phyloP scores from a whole-genome alignment of 1,139 yeast species.

The Yamadazyma dendronema region DNA sequence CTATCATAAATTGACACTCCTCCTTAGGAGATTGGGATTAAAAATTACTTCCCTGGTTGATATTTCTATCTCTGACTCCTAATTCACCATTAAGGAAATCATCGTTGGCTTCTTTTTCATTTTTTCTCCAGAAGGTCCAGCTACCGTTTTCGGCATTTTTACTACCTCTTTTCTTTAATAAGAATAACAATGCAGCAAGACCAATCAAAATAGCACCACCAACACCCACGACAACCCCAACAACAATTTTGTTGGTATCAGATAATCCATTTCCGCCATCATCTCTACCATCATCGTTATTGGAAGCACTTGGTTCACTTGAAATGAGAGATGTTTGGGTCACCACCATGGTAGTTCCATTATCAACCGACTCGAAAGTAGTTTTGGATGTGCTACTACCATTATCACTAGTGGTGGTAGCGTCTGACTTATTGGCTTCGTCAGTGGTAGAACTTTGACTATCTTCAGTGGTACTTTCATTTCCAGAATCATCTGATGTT shows the following conservation, averaged over 20 bases:
- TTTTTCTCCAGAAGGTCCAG: constrained; percentile 55
- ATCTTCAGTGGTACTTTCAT: background rate
- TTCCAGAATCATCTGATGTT: too few species aligned
- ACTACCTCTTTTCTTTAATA: constrained; percentile 33
- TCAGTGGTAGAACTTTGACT: background rate
- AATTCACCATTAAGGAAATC: constrained; percentile 65
- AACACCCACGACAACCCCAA: constrained; percentile 52
- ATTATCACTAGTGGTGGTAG: background rate
- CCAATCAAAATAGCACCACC: constrained; percentile 46
- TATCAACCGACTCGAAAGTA: constrained; percentile 32
- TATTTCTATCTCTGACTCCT: constrained; percentile 46
- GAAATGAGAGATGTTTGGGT: constrained; percentile 36
- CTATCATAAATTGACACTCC: background rate
- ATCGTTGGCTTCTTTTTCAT: constrained; percentile 43
- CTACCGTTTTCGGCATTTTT: constrained; percentile 32
- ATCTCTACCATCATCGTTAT: constrained; percentile 10
- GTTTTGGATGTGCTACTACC: constrained; percentile 19
- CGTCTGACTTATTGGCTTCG: background rate
- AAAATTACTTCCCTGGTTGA: constrained; percentile 49
- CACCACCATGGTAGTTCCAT: constrained; percentile 39
- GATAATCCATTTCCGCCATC: constrained; percentile 33
- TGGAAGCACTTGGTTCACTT: constrained; percentile 28
- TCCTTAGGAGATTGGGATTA: constrained; percentile 3
- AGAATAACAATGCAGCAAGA: constrained; percentile 34
- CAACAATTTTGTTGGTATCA: constrained; percentile 44